Conservation (phyloP, 352 stramenopile species). For the Phytophthora sp. region DNA sequence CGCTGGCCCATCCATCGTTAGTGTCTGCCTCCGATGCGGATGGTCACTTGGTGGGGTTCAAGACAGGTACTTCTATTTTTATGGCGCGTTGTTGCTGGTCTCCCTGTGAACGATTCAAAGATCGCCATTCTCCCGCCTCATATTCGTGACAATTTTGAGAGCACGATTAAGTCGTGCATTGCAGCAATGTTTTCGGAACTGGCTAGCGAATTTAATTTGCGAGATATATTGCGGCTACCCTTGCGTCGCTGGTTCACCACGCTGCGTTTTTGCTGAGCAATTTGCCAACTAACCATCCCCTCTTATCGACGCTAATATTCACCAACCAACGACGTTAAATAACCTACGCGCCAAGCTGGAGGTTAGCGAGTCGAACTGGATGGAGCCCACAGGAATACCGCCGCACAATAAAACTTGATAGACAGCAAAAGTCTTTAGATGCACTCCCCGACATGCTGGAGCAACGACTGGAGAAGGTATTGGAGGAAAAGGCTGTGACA, state of each 20-base stretch:
- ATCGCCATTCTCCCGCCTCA: neutral
- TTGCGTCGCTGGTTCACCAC: constrained; percentile 4
- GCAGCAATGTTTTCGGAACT: neutral
- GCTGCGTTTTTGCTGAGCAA: neutral
- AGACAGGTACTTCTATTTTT: neutral
- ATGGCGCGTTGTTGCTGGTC: neutral
- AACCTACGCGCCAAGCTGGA: neutral
- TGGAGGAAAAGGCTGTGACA: neutral
- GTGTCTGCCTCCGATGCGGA: neutral
- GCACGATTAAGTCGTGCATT: neutral
- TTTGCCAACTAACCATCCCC: neutral
- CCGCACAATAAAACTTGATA: constrained; percentile 4
- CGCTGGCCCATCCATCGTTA: neutral
- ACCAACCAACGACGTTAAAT: neutral
- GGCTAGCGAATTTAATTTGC: neutral
- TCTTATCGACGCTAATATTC: neutral
- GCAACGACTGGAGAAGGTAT: neutral
- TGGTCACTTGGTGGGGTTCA: neutral
- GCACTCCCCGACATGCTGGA: neutral
- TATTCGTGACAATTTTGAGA: neutral
- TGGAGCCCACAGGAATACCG: constrained; percentile 2
- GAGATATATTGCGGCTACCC: neutral
- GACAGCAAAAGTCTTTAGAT: neutral
- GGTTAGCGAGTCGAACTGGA: neutral
- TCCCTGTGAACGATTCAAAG: neutral